phyloP scores from a whole-genome alignment of 768 basidiomycete species.

The Paxillus rubicundulus region DNA sequence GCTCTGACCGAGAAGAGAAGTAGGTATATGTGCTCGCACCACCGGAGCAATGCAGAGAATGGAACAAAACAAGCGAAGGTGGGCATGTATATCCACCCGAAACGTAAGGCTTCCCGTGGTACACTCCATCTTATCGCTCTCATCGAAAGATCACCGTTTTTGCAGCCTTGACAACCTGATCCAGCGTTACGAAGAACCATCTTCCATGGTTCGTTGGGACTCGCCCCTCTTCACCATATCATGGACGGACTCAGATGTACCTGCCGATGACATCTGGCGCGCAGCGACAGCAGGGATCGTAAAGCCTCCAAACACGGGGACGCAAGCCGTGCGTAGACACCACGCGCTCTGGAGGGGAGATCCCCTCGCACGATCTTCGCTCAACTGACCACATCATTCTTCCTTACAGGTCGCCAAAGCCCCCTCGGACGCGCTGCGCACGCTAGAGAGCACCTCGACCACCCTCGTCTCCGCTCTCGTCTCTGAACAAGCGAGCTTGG shows the following conservation, averaged over 20 bases:
- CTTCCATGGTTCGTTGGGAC: conserved; percentile 99
- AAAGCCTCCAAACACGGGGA: conserved; percentile 87
- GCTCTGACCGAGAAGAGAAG: conserved; percentile 18
- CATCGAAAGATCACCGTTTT: not conserved
- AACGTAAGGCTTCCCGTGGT: conserved; percentile 54
- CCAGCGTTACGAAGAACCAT: conserved; percentile 91
- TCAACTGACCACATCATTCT: not conserved
- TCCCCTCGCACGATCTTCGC: not conserved
- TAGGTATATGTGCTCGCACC: conserved; percentile 77
- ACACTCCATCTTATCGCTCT: not conserved
- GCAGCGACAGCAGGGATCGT: conserved; percentile 75
- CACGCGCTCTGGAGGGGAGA: not conserved
- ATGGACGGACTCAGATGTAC: conserved; percentile 67
- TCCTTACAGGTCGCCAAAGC: conserved; percentile 68
- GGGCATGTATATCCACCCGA: conserved; percentile 55
- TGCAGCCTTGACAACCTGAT: conserved; percentile 46
- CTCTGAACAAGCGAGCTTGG: conserved; percentile 54
- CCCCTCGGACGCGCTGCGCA: conserved; percentile 83
- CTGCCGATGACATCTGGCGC: conserved; percentile 73
- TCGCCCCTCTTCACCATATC: conserved; percentile 87
- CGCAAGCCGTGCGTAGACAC: conserved; percentile 54
- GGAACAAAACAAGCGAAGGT: conserved; percentile 60
- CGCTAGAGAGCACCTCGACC: conserved; percentile 77
- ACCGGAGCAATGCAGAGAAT: conserved; percentile 69
- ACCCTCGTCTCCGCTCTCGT: conserved; percentile 71